Base-by-base conservation (phyloP, 164 flowering plant genomes). In the Stephania yunnanensis region DNA sequence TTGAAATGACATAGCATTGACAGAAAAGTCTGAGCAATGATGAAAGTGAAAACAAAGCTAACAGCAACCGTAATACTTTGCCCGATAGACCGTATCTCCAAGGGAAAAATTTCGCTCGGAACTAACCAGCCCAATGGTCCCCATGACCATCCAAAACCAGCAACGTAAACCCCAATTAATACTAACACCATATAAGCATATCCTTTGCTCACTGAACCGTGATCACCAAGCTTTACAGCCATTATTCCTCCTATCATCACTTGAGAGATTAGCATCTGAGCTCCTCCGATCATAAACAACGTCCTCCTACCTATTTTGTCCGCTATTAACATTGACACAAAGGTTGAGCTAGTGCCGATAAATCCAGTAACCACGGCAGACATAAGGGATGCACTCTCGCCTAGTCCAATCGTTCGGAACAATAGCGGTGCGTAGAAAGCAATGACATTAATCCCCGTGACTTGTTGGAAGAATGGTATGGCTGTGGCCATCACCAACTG, bases 1-100 rank as follows among this genome's bases (percentile, higher is more conserved):
- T 79, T 82, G 70, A 84, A 25, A 50, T 74, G 78, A 50, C 85
- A 84, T n/a, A 84, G 77, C 80, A 84, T 82, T 0, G 82, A 22
- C 10, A 80, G 42, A 42, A 77, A 73, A 6, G 78, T 79, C 52
- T 82, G 84, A 46, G 84, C 84, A 64, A 82, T 45, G 15, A 74
- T 29, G 36, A 77, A 79, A 30, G 82, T 82, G 80, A 81, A 73
- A 30, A 78, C 5, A 19, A 81, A 76, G 69, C 70, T 67, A n/a
- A 78, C 79, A 0, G 79, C 81, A 29, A 81, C 75, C 17, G 69
- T 73, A 5, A 81, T 76, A 67, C 81, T 73, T 61, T 78, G 83
- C n/a, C 78, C 84, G 1, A 76, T 78, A 10, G 84, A 79, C 36
- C 84, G 48, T 45, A 82, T 74, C 74, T 82, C 84, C 72, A 82